A percentile compares a stretch with the other conserved stretches of the same genome.
These are phyloP conservation scores for Pseudogymnoascus sp. DNA, from an alignment of 2,329 filamentous ascomycete species.

Conservation along the genomic window DNA sequence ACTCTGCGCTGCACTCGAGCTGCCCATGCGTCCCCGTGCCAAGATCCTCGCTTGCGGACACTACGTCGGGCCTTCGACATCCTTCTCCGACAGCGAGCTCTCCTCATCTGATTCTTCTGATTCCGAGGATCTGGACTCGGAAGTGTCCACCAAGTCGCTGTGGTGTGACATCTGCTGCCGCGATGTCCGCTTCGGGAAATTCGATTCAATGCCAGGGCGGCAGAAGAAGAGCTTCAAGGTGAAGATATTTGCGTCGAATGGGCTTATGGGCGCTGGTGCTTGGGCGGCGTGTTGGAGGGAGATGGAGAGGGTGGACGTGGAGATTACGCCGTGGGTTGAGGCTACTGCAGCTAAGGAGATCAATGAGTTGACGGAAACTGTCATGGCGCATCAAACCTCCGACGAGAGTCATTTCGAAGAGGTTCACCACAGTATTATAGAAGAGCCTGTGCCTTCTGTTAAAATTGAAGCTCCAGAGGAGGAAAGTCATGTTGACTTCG, in stretches of 20 bases:
- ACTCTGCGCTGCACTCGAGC: constrained; percentile 64
- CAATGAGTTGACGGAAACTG: neutral
- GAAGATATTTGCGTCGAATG: constrained; percentile 91
- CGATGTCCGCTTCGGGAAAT: constrained; percentile 25
- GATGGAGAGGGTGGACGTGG: constrained; percentile 97
- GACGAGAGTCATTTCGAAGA: constrained; percentile 4
- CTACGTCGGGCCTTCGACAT: constrained; percentile 57
- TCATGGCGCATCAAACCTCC: neutral
- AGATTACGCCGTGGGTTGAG: constrained; percentile 69
- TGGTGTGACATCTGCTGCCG: constrained; percentile 29
- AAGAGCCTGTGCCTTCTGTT: constrained; percentile 22
- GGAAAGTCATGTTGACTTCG: constrained; percentile 39
- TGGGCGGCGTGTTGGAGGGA: constrained; percentile 94
- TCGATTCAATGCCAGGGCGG: constrained; percentile 11
- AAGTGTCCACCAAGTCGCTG: neutral
- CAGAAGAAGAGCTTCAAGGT: constrained; percentile 53
- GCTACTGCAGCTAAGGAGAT: constrained; percentile 46
- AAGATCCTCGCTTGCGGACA: constrained; percentile 69
- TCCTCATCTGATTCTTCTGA: constrained; percentile 19
- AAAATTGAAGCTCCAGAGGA: constrained; percentile 52
- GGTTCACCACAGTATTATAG: neutral
- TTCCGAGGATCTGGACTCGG: constrained; percentile 18
- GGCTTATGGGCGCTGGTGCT: constrained; percentile 81
- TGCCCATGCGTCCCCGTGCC: constrained; percentile 56
- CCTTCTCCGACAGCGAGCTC: constrained; percentile 20